Evolutionary conservation across 2,329 filamentous ascomycete genomes (phyloP).

Genomic region (Hypoxylon sp.): DNA sequence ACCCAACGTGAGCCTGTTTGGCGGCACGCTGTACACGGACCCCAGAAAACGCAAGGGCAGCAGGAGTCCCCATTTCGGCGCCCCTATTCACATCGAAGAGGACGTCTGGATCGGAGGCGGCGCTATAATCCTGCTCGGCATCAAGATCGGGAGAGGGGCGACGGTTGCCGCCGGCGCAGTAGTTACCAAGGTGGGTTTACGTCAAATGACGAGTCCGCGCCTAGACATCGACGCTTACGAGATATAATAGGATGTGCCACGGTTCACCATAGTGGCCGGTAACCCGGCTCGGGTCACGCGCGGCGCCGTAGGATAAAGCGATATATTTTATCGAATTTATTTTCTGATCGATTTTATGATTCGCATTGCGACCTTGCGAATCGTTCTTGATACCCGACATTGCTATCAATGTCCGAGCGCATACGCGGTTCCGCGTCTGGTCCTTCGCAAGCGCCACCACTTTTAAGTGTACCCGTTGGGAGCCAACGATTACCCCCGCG

Average conservation of each 20-base stretch:
- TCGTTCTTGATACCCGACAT: slow-evolving; percentile 15
- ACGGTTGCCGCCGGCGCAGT: slow-evolving; percentile 85
- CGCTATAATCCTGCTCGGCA: slow-evolving; percentile 78
- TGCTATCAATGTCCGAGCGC: not conserved
- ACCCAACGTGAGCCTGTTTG: slow-evolving; percentile 86
- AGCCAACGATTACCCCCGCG: too few species aligned
- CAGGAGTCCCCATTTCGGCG: slow-evolving; percentile 74
- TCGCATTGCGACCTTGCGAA: slow-evolving; percentile 15
- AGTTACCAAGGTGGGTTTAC: slow-evolving; percentile 72
- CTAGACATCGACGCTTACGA: slow-evolving; percentile 31
- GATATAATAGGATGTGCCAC: slow-evolving; percentile 64
- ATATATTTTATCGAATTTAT: not conserved
- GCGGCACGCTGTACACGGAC: slow-evolving; percentile 75
- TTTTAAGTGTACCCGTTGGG: not conserved
- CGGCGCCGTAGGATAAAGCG: slow-evolving; percentile 43
- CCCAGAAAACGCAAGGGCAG: slow-evolving; percentile 76
- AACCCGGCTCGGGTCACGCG: slow-evolving; percentile 70
- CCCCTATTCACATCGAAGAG: slow-evolving; percentile 79
- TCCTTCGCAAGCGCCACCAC: not conserved
- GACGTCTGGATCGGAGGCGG: slow-evolving; percentile 86
- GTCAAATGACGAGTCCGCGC: not conserved
- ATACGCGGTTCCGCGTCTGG: not conserved
- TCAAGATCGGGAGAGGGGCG: slow-evolving; percentile 79
- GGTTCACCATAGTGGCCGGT: slow-evolving; percentile 73
- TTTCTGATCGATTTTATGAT: slow-evolving; percentile 3